Conservation (phyloP, 208 protist genomes). For the Acanthamoeba sp. region DNA sequence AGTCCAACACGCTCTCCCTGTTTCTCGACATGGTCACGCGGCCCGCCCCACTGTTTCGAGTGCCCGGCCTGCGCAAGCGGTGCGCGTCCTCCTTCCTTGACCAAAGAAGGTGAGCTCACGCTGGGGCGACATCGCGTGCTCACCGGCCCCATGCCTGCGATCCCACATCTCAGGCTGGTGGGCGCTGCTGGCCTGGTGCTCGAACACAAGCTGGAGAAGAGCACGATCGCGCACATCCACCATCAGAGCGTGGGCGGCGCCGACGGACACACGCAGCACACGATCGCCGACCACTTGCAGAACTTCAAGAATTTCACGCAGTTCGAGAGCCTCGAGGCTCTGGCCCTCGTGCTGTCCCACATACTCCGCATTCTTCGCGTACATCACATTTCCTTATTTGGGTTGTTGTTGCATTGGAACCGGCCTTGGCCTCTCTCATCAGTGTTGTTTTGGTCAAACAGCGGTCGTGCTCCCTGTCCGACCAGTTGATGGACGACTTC, state of each 20-base stretch:
- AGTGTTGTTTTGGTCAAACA: background rate
- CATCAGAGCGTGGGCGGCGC: background rate
- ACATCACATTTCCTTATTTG: background rate
- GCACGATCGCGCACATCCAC: background rate
- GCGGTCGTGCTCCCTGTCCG: background rate
- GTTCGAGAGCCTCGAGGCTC: background rate
- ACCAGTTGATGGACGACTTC: constrained; percentile 10
- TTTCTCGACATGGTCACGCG: background rate
- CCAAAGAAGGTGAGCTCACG: background rate
- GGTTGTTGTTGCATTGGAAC: too few relatives aligned
- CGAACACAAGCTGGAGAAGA: background rate
- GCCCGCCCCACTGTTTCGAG: background rate
- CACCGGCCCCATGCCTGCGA: too few relatives aligned
- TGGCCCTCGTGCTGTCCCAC: background rate
- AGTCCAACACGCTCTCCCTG: constrained; percentile 12
- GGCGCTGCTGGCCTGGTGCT: background rate
- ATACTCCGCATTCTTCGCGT: constrained; percentile 20
- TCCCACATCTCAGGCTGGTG: background rate
- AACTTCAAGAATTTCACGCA: background rate
- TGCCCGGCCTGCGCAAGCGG: background rate
- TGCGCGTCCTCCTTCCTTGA: background rate
- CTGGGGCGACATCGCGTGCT: too few relatives aligned
- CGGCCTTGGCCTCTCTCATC: background rate
- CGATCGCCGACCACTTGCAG: background rate
- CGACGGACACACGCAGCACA: background rate